Evolutionary conservation across 257 asterid genomes (phyloP), one percentile per base, ranked within the genome.

Genomic region (Plantago ovata): DNA sequence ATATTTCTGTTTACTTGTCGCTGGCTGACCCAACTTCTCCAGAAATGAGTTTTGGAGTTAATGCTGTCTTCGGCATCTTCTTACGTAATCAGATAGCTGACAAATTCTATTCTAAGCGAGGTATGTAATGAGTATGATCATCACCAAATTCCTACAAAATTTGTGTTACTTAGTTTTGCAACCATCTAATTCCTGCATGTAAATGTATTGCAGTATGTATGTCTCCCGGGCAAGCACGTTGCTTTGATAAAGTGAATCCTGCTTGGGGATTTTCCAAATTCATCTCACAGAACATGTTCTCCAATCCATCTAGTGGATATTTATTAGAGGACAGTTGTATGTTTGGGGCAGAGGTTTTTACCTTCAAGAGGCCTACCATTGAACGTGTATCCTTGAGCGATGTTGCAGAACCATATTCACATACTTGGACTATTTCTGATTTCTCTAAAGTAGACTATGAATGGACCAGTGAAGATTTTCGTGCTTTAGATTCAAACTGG

Each of bases 221-320:
- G n/a, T n/a, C 20, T 24, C 5, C 61, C 23, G 72, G 51, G 21
- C 36, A 48, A 60, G 38, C 16, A 3, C 41, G 38, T 14, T 57
- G 64, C 0, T 61, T 61, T 36, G 45, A 68, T 47, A 4, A 20
- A 22, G 8, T 53, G 22, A 68, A 61, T 33, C 39, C 44, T 11
- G 46, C 38, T 10, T 61, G 67, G 63, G 68, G 73, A 10, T 49
- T 68, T 45, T 15, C 56, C 51, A 33, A 68, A 18, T 60, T 68
- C 45, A 18, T 68, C 14, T n/a, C 47, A 9, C 41, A n/a, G 24
- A 13, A 54, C 7, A 39, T 23, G 14, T 68, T 68, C 23, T 38
- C 10, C 10, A 20, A 68, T 28, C 53, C 64, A 23, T 38, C 53
- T 15, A 68, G 38, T 12, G 63, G 73, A 6, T 68, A 61, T 15